These are phyloP conservation scores for Zea mays DNA, from an alignment of 176 grass and related monocot genomes.

Conservation along the genomic window Zm-B73-REFERENCE-NAM-5.0 NC_050096.1:177303001-177303500, in stretches of 20 bases:
- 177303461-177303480: conserved; percentile 80
- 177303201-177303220: too few relatives aligned
- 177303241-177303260: neutral
- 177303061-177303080: too few relatives aligned
- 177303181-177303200: too few relatives aligned
- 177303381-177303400: conserved; percentile 93
- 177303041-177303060: too few relatives aligned
- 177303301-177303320: neutral
- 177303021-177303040: too few relatives aligned
- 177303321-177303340: neutral
- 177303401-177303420: conserved; percentile 66
- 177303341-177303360: neutral
- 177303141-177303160: too few relatives aligned
- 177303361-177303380: conserved; percentile 47
- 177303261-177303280: neutral
- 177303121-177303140: too few relatives aligned
- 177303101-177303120: too few relatives aligned
- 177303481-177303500: conserved; percentile 73
- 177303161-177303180: too few relatives aligned
- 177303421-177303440: conserved; percentile 77
- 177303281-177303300: neutral
- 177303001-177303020: too few relatives aligned
- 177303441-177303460: conserved; percentile 75
- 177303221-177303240: too few relatives aligned
- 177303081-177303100: too few relatives aligned